These are phyloP conservation scores for Papiliotrema fonsecae DNA, from an alignment of 1,284 basidiomycete genomes.

Conservation along the genomic window DNA sequence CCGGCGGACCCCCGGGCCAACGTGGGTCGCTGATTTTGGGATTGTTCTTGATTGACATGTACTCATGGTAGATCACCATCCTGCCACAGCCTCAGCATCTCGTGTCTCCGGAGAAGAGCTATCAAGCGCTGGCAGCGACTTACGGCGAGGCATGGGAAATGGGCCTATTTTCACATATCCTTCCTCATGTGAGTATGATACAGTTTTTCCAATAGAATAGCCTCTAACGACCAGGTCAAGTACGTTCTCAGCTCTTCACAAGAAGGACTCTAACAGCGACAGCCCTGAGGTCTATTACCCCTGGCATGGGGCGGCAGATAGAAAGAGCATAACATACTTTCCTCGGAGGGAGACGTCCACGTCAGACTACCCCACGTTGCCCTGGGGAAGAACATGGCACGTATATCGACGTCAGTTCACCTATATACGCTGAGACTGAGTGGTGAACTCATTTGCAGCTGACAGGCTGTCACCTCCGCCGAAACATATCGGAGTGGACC, in stretches of 20 bases:
- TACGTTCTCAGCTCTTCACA: not conserved
- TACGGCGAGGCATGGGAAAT: constrained; percentile 11
- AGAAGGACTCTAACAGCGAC: not conserved
- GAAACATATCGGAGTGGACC: constrained; percentile 10
- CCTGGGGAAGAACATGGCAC: constrained; percentile 16
- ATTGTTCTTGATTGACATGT: too few relatives aligned
- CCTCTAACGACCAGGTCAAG: constrained; percentile 12
- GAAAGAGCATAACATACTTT: constrained; percentile 19
- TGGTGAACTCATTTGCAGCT: not conserved
- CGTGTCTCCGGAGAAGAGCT: constrained; percentile 4
- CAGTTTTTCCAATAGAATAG: not conserved
- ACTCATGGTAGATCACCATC: constrained; percentile 14
- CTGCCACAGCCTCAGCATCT: constrained; percentile 16
- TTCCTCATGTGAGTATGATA: constrained; percentile 24
- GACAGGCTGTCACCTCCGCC: constrained; percentile 5
- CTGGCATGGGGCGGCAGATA: not conserved
- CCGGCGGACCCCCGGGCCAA: constrained; percentile 12
- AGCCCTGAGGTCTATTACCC: constrained; percentile 17
- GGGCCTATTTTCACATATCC: constrained; percentile 18
- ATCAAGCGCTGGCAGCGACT: constrained; percentile 3
- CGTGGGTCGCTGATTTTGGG: constrained; percentile 9
- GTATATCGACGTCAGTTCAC: constrained; percentile 9
- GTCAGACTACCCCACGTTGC: constrained; percentile 15
- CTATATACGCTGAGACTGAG: not conserved
- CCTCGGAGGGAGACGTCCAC: constrained; percentile 11